Conservation (phyloP, 1,139 yeast genomes). For the Groenewaldozyma sp. region DNA sequence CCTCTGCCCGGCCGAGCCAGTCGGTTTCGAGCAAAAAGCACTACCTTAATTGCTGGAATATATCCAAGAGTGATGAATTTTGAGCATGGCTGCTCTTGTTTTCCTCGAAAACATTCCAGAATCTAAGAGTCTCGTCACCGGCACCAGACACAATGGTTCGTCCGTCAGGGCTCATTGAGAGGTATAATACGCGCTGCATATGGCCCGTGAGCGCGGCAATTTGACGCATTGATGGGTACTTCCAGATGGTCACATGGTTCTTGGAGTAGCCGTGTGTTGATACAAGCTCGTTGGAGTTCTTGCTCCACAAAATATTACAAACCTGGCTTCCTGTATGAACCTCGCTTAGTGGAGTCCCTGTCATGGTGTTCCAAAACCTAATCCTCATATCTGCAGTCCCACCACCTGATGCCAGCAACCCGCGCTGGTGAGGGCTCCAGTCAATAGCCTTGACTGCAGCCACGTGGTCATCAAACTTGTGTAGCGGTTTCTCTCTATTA, state of each 20-base stretch:
- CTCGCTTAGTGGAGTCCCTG: slow-evolving; percentile 64
- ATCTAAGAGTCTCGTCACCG: slow-evolving; percentile 91
- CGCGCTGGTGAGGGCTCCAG: slow-evolving; percentile 97
- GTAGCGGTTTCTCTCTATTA: slow-evolving; percentile 51
- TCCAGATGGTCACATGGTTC: slow-evolving; percentile 91
- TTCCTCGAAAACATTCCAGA: slow-evolving; percentile 88
- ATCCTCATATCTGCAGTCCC: slow-evolving; percentile 92
- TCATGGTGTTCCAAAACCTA: slow-evolving; percentile 85
- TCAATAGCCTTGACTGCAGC: slow-evolving; percentile 97
- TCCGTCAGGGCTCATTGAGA: slow-evolving; percentile 94
- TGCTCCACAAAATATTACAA: slow-evolving; percentile 89
- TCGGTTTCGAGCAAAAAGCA: too few species aligned
- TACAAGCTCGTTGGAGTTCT: slow-evolving; percentile 82
- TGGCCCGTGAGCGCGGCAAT: slow-evolving; percentile 92
- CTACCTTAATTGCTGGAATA: slow-evolving; percentile 67
- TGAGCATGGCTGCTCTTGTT: slow-evolving; percentile 38
- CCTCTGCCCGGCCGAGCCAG: too few species aligned
- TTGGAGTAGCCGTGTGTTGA: slow-evolving; percentile 93
- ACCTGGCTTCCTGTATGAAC: slow-evolving; percentile 94
- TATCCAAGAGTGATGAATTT: slow-evolving; percentile 61
- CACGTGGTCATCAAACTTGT: slow-evolving; percentile 69
- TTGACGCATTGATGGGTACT: slow-evolving; percentile 86
- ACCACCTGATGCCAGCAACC: slow-evolving; percentile 90
- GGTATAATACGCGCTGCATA: slow-evolving; percentile 80
- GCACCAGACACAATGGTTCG: slow-evolving; percentile 98